phyloP scores from a whole-genome alignment of 2,329 filamentous ascomycete genomes.

The Fusarium buxicola region DNA sequence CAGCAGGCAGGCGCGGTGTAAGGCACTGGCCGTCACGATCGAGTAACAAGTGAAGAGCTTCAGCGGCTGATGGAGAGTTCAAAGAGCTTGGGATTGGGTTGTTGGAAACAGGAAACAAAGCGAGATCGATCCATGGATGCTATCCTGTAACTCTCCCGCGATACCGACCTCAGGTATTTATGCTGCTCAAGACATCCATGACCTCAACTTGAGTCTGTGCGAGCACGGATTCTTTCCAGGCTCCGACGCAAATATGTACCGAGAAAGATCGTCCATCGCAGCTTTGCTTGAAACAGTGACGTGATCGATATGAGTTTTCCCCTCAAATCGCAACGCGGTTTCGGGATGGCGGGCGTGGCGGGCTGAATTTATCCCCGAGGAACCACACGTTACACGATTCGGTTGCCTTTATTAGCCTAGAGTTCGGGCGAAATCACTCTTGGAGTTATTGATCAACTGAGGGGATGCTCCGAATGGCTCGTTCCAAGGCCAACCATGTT shows the following conservation, averaged over 20 bases:
- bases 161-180: not conserved
- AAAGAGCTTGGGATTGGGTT: not conserved
- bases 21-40: not conserved
- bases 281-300: slow-evolving; percentile 1
- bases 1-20: not conserved
- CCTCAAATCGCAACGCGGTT: not conserved
- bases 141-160: not conserved
- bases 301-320: slow-evolving; percentile 3
- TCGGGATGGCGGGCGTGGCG: slow-evolving; percentile 2
- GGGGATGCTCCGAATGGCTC: not conserved
- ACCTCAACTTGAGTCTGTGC: not conserved
- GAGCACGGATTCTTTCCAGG: slow-evolving; percentile 1
- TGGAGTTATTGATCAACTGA: not conserved
- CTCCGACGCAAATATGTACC: slow-evolving; percentile 22
- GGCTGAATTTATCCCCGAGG: slow-evolving; percentile 1
- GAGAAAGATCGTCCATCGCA: not conserved
- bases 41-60: not conserved
- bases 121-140: not conserved
- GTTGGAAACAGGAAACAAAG: not conserved
- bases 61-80: not conserved
- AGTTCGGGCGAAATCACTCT: not conserved
- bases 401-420: not conserved
- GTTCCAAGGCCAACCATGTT: not conserved
- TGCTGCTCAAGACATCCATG: not conserved
- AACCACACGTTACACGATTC: not conserved